phyloP scores from a whole-genome alignment of 331 rosid genomes.

The Malus hybrid region DNA sequence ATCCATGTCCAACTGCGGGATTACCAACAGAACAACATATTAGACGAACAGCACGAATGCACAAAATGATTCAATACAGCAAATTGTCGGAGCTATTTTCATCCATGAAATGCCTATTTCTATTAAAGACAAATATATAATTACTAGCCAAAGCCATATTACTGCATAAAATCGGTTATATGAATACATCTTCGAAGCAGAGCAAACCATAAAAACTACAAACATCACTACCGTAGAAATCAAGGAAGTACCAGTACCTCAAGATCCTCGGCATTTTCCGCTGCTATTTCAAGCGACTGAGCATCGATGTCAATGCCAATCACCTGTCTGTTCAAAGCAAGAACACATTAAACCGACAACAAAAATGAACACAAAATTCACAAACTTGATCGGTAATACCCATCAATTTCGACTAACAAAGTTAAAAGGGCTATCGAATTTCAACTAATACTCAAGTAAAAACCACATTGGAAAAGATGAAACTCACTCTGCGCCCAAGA shows the following conservation, averaged over 20 bases:
- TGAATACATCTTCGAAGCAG: background rate
- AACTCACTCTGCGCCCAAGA: constrained; percentile 81
- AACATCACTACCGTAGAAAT: constrained; percentile 13
- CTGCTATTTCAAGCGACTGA: constrained; percentile 76
- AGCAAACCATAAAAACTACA: constrained; percentile 4
- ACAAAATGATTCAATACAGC: background rate
- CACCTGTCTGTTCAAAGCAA: constrained; percentile 66
- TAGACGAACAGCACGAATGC: background rate
- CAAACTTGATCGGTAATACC: background rate
- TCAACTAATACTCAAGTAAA: background rate
- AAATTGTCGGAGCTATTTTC: background rate
- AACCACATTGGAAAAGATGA: constrained; percentile 11
- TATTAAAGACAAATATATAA: background rate
- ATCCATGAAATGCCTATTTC: background rate
- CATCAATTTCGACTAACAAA: background rate
- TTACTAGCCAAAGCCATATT: background rate
- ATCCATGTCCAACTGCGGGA: constrained; percentile 77
- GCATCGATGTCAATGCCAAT: constrained; percentile 78
- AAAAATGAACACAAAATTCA: background rate
- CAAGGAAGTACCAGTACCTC: constrained; percentile 48
- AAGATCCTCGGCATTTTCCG: constrained; percentile 73
- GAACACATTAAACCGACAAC: constrained; percentile 17
- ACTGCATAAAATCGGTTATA: background rate
- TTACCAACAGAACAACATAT: constrained; percentile 23
- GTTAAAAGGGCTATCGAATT: background rate